Conservation (phyloP, 2,329 filamentous ascomycete genomes). For the Mariannaea elegans region DNA sequence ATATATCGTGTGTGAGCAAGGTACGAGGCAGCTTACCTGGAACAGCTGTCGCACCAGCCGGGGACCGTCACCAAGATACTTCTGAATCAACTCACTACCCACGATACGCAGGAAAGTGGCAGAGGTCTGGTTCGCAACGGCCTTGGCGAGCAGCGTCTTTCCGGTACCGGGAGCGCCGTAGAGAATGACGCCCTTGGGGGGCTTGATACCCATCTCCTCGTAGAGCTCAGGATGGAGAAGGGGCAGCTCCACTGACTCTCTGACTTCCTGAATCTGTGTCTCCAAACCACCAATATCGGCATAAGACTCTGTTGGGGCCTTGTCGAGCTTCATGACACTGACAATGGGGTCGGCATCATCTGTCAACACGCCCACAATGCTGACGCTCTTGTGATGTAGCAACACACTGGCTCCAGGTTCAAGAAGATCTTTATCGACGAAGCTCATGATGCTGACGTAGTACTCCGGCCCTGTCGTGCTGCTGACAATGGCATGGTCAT, state of each 20-base stretch:
- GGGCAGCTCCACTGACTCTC: conserved; percentile 95
- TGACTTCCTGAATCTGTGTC: conserved; percentile 94
- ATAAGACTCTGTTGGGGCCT: conserved; percentile 97
- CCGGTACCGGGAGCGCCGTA: conserved; percentile 97
- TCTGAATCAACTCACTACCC: conserved; percentile 96
- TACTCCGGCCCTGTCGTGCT: conserved; percentile 98
- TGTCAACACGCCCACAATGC: conserved; percentile 95
- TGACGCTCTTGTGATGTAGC: conserved; percentile 96
- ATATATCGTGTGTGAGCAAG: background rate
- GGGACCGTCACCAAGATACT: conserved; percentile 96
- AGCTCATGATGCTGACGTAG: conserved; percentile 99
- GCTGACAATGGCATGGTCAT: conserved; percentile 98
- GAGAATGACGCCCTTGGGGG: conserved; percentile 98
- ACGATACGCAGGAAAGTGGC: conserved; percentile 98
- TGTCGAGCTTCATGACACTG: conserved; percentile 99
- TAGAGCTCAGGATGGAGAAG: conserved; percentile 96
- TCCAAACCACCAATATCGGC: conserved; percentile 98
- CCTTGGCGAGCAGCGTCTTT: conserved; percentile 95
- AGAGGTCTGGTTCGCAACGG: conserved; percentile 98
- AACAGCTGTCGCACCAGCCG: conserved; percentile 95
- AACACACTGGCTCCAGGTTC: conserved; percentile 96
- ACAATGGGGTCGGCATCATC: conserved; percentile 96
- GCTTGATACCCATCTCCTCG: conserved; percentile 99
- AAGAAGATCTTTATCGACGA: conserved; percentile 97
- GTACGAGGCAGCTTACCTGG: conserved; percentile 62